Evolutionary conservation across 2,329 filamentous ascomycete genomes (phyloP).

Genomic region (Diplodia intermedia): DNA sequence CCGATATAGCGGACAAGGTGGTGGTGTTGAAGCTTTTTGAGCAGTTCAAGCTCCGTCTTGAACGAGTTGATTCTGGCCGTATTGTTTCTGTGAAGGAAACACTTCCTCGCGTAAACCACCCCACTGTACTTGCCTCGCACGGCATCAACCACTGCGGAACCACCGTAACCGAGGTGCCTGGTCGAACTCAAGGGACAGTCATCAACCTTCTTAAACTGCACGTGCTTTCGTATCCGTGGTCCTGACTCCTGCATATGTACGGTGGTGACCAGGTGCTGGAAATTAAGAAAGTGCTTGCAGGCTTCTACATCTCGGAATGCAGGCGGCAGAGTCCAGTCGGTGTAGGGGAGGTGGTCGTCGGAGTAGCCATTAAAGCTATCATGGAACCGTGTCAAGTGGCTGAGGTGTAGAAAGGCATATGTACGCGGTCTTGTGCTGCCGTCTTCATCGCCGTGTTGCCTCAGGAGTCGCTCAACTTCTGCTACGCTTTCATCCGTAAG

Average conservation of each 20-base stretch:
- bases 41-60: conserved; percentile 32
- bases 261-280: no score
- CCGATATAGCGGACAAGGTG: conserved; percentile 39
- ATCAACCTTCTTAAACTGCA: no score
- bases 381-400: background rate
- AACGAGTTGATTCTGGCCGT: background rate
- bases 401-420: background rate
- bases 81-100: background rate
- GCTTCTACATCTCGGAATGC: no score
- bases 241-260: no score
- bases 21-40: conserved; percentile 36
- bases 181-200: no score
- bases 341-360: background rate
- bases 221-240: no score
- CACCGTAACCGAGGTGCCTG: no score
- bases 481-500: background rate
- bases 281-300: no score
- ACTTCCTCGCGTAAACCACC: background rate
- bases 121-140: background rate
- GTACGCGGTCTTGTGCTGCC: background rate
- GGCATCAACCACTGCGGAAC: no score
- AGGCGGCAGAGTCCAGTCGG: no score
- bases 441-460: background rate
- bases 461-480: background rate
- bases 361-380: background rate